These are phyloP conservation scores for Colletotrichum phormii DNA, from an alignment of 2,329 filamentous ascomycete genomes.

Conservation along the genomic window DNA sequence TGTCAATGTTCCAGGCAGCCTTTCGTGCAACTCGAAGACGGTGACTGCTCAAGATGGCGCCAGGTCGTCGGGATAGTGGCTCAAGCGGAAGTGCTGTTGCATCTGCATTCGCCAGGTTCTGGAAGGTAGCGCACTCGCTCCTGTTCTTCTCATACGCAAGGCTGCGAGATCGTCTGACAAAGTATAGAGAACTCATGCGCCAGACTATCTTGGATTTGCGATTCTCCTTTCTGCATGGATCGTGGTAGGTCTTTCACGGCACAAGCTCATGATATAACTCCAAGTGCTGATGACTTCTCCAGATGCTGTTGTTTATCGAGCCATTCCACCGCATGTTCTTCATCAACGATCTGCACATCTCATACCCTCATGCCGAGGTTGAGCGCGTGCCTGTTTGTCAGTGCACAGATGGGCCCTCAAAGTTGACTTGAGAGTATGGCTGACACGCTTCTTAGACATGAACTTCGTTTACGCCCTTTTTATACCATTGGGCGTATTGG, in stretches of 20 bases:
- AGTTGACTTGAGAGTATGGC: not conserved
- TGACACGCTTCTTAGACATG: constrained; percentile 59
- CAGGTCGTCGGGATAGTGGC: constrained; percentile 40
- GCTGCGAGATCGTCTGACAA: constrained; percentile 18
- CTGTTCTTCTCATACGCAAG: constrained; percentile 9
- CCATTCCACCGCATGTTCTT: constrained; percentile 97
- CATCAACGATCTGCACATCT: constrained; percentile 84
- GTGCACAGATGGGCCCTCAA: constrained; percentile 46
- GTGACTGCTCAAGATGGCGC: constrained; percentile 58
- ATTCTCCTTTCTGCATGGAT: constrained; percentile 77
- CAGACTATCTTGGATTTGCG: constrained; percentile 86
- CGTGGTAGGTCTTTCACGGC: constrained; percentile 56
- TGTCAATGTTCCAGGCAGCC: constrained; percentile 50
- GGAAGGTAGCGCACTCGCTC: constrained; percentile 52
- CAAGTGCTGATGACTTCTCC: constrained; percentile 40
- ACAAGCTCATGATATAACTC: constrained; percentile 38
- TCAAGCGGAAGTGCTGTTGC: constrained; percentile 40
- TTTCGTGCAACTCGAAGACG: constrained; percentile 53
- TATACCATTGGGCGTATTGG: constrained; percentile 75
- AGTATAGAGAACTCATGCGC: constrained; percentile 80
- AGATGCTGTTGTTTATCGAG: constrained; percentile 77
- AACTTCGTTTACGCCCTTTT: constrained; percentile 84
- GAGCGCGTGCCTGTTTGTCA: constrained; percentile 85
- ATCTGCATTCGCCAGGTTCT: constrained; percentile 55
- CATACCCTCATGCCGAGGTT: constrained; percentile 85